Evolutionary conservation across 768 basidiomycete genomes (phyloP), one percentile per base, ranked within the genome.

Genomic region (Tricholoma matsutake): DNA sequence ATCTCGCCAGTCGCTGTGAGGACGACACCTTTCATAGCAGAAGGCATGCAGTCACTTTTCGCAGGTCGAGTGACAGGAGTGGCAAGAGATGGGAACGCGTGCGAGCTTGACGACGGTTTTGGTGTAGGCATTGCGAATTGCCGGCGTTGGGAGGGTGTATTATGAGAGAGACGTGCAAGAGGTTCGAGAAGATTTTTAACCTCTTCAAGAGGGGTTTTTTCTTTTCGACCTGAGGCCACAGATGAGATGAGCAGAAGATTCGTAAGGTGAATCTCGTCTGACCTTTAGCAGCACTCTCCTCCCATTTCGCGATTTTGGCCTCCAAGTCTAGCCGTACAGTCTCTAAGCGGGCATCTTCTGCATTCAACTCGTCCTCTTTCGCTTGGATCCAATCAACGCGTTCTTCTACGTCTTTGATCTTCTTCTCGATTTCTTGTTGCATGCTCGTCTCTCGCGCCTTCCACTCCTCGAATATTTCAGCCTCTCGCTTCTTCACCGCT

Each of bases 11-110:
- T 92, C 7, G 86, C 78, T 0, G 92, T 92, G 37, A 93, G 78
- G 31, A 94, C 80, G 39, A 94, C 89, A 2, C 92, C 86, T 69
- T 87, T 87, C 86, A 88, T 88, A 1, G 86, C 86, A 3, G 83
- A 85, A 2, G 77, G 78, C 32, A 77, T 69, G 22, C 64, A 70
- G 10, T 78, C 77, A 29, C 69, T 63, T 56, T 69, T 69, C 10
- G 71, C 65, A 6, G 74, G 63, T 31, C 83, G 80, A 29, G 71
- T 76, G 13, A 81, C 72, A 0, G 89, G 88, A 2, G 88, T 89
- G 51, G 82, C 80, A 59, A 86, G 76, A 9, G 73, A 68, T 41
- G 68, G 74, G 60, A 72, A 63, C 16, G 51, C 63, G 53, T 43
- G 55, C 35, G 55, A 61, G 53, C 54, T 41, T 51, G 74, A 47